Evolutionary conservation across 495 filamentous ascomycete species (phyloP).

Genomic region (Daldinia vernicosa): DNA sequence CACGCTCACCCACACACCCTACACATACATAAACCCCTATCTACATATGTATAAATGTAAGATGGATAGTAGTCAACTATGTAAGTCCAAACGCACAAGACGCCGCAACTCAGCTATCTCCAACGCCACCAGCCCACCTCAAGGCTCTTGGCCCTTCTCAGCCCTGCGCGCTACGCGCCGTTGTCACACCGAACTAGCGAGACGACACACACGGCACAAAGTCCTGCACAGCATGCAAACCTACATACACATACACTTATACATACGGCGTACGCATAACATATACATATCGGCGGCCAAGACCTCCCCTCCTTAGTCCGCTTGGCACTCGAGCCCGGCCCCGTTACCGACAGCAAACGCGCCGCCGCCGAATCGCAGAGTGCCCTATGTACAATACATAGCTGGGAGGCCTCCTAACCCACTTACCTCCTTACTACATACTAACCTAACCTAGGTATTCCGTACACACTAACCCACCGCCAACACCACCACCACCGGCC

Average conservation of each 20-base stretch:
- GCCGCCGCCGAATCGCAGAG: neutral
- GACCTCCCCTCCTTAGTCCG: slow-evolving; percentile 3
- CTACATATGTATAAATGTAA: neutral
- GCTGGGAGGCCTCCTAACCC: slow-evolving; percentile 18
- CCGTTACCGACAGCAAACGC: neutral
- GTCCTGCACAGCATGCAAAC: neutral
- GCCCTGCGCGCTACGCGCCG: slow-evolving; percentile 31
- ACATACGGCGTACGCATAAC: no score
- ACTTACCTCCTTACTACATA: neutral
- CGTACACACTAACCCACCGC: no score
- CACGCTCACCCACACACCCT: no score
- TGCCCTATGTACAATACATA: neutral
- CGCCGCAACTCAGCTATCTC: neutral
- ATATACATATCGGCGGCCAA: neutral
- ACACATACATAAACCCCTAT: neutral
- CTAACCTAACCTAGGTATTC: no score
- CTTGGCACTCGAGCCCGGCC: neutral
- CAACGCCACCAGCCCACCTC: slow-evolving; percentile 12
- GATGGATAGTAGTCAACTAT: neutral
- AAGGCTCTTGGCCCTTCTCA: slow-evolving; percentile 31
- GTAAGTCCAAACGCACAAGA: neutral
- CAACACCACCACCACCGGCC: no score
- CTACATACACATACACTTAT: neutral
- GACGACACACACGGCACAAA: neutral
- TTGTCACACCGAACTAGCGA: slow-evolving; percentile 22